These are phyloP conservation scores for Botrytis aclada DNA, from an alignment of 2,329 filamentous ascomycete genomes.

Conservation along the genomic window DNA sequence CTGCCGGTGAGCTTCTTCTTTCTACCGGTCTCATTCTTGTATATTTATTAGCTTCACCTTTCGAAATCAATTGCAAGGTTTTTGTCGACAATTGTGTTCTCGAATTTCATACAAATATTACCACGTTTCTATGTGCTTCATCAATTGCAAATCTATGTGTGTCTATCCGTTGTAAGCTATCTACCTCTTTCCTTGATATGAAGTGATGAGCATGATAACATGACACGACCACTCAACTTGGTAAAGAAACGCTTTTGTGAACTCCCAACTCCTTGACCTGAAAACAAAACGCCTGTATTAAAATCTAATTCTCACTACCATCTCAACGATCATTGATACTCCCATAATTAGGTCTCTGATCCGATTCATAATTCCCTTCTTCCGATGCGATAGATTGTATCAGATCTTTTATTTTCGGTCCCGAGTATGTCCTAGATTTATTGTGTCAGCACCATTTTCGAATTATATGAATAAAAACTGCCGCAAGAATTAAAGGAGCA, in stretches of 20 bases:
- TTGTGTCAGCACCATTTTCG: neutral
- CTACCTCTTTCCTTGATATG: neutral
- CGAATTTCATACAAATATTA: neutral
- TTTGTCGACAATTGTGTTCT: no score
- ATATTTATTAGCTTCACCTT: no score
- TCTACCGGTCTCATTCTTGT: neutral
- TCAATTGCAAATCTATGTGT: neutral
- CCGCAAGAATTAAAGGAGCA: no score
- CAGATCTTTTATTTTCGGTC: slow-evolving; percentile 19
- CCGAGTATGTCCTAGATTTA: slow-evolving; percentile 8
- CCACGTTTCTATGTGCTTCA: neutral
- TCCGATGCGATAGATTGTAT: slow-evolving; percentile 10
- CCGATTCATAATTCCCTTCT: slow-evolving; percentile 10
- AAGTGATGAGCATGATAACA: neutral
- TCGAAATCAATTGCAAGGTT: no score
- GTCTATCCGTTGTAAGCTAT: neutral
- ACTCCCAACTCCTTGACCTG: neutral
- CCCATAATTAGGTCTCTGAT: neutral
- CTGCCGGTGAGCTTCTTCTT: neutral
- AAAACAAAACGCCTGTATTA: neutral
- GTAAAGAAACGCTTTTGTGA: neutral
- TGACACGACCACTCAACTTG: no score
- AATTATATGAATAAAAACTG: no score
- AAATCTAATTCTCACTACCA: neutral
- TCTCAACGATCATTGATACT: neutral